Base-by-base conservation (phyloP, 352 stramenopile genomes). In the Globisporangium apiculatum region DNA sequence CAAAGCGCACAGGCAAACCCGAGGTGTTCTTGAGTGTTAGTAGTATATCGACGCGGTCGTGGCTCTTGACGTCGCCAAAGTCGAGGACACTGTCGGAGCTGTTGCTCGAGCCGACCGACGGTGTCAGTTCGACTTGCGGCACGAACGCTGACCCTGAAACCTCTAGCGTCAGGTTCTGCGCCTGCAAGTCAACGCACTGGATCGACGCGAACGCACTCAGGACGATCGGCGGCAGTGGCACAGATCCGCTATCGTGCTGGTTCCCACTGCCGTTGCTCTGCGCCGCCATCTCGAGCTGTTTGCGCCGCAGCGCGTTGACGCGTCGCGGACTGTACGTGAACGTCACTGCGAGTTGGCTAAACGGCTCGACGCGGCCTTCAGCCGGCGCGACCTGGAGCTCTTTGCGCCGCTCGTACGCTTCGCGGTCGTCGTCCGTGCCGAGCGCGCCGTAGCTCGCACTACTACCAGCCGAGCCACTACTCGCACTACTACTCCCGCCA, bases 1-100 rank as follows among this genome's bases (percentile, higher is more conserved):
- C 58, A 45, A 89, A 97, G 7, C 57, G 65, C 0, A 94, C 58
- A 0, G 87, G 71, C 0, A 97, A 60, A 2, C 70, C 74, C 7
- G 79, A 87, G 1, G 86, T 10, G 57, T 96, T 97, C 55, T 88
- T 92, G 38, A 97, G 64, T 0, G 76, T 84, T 0, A 97, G 41
- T 0, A 95, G 68, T 57, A 96, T 80, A n/a, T 97, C 88, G 0
- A 73, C 71, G 7, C 89, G 72, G 40, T 90, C 85, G 51, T 90
- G 73, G 4, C 75, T 80, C n/a, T 84, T 70, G 52, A 90, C 77
- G 45, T 94, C 73, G 0, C 91, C 91, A 69, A 97, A 98, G 42
- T 95, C 70, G 0, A 96, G 40, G 1, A n/a, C 31, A 1, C 14
- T 17, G 10, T 3, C 15, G 6, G 45, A 14, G 15, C 7, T 14